Conservation (phyloP, 139 green algal genomes). For the Chlorella sorokiniana region DNA sequence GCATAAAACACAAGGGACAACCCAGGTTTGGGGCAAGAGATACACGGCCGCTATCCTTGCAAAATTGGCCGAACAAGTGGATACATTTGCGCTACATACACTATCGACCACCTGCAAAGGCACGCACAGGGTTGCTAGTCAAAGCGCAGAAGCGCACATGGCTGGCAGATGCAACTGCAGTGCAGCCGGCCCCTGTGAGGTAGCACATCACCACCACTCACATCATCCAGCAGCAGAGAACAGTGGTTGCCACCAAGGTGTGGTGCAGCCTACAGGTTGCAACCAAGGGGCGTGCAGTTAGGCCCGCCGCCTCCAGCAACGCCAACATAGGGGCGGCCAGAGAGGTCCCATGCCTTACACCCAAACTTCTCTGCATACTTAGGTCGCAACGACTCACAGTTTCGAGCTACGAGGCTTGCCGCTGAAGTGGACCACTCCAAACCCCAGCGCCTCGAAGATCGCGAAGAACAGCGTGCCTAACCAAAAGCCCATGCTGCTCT, state of each 20-base stretch:
- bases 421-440: conserved; percentile 29
- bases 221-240: conserved; percentile 68
- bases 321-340: neutral
- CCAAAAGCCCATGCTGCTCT: conserved; percentile 46
- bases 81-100: conserved; percentile 82
- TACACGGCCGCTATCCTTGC: conserved; percentile 25
- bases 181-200: neutral
- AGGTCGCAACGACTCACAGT: conserved; percentile 15
- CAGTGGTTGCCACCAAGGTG: conserved; percentile 48
- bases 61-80: conserved; percentile 70
- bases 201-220: conserved; percentile 43
- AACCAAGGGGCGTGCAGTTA: neutral
- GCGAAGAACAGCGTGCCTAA: conserved; percentile 45
- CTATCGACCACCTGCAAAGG: conserved; percentile 70
- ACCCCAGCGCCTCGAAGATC: conserved; percentile 40
- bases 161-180: neutral
- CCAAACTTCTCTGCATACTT: no score
- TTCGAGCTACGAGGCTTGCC: conserved; percentile 10
- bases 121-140: neutral
- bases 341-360: neutral
- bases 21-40: neutral
- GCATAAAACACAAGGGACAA: neutral
- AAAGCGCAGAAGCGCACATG: neutral
- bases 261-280: conserved; percentile 51
- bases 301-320: no score